phyloP scores from a whole-genome alignment of 768 basidiomycete genomes.

The Tulasnella sp. region DNA sequence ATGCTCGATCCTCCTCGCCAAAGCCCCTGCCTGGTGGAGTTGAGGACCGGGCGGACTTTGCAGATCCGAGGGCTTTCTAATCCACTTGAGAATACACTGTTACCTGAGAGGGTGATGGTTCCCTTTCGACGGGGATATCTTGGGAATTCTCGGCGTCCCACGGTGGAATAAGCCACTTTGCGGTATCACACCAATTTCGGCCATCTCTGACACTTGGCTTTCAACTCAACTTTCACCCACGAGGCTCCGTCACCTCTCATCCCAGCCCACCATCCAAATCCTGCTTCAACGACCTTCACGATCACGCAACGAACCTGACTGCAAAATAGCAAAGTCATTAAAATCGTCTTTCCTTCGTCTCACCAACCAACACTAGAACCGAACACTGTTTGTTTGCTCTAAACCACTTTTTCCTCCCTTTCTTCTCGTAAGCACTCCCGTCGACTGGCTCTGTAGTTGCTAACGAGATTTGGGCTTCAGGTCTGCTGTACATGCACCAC shows the following conservation, averaged over 20 bases:
- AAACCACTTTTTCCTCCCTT: neutral
- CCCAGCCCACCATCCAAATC: neutral
- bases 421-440: neutral
- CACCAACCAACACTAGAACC: neutral
- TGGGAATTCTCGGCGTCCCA: conserved; percentile 3
- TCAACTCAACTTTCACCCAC: conserved; percentile 21
- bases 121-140: neutral
- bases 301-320: neutral
- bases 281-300: conserved; percentile 1
- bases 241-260: conserved; percentile 12
- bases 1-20: neutral
- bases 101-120: neutral
- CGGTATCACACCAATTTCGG: conserved; percentile 17
- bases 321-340: neutral
- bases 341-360: neutral
- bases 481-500: neutral
- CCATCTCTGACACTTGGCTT: conserved; percentile 9
- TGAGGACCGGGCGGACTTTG: neutral
- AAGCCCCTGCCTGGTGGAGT: neutral
- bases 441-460: neutral
- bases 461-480: neutral
- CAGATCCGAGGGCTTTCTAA: neutral
- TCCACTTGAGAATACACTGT: neutral
- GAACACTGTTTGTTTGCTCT: neutral
- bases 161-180: conserved; percentile 7